Evolutionary conservation across 306 rosid genomes (phyloP).

Genomic region (Quercus dentata): DNA sequence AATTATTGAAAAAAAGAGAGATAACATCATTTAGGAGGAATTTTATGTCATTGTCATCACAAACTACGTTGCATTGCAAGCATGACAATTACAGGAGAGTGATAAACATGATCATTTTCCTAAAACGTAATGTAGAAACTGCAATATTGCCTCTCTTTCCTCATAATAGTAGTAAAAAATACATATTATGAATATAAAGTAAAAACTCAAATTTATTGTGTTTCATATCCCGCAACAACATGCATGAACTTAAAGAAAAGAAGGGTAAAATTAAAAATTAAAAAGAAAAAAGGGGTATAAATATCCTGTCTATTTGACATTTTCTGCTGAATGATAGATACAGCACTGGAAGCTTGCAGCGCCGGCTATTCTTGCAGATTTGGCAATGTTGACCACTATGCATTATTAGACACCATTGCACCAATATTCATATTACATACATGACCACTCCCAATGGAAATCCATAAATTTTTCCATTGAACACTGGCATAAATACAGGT

Average conservation of each 20-base stretch:
- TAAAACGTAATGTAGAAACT: not conserved
- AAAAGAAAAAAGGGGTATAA: slow-evolving; percentile 18
- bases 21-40: not conserved
- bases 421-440: slow-evolving; percentile 22
- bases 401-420: slow-evolving; percentile 8
- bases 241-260: slow-evolving; percentile 7
- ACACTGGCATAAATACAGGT: slow-evolving; percentile 29
- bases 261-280: not conserved
- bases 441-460: slow-evolving; percentile 26
- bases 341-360: slow-evolving; percentile 19
- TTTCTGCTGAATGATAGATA: slow-evolving; percentile 18
- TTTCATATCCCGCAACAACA: slow-evolving; percentile 18
- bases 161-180: not conserved
- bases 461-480: slow-evolving; percentile 25
- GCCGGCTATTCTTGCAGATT: slow-evolving; percentile 14
- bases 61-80: not conserved
- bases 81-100: not conserved
- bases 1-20: not conserved
- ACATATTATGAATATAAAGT: slow-evolving; percentile 12
- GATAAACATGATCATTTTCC: not conserved
- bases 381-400: slow-evolving; percentile 20
- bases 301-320: slow-evolving; percentile 19
- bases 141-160: not conserved
- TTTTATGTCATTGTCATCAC: not conserved
- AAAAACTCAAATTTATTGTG: slow-evolving; percentile 5